These are phyloP conservation scores for Phytophthora agathidicida DNA, from an alignment of 352 stramenopile species.

Conservation along the genomic window DNA sequence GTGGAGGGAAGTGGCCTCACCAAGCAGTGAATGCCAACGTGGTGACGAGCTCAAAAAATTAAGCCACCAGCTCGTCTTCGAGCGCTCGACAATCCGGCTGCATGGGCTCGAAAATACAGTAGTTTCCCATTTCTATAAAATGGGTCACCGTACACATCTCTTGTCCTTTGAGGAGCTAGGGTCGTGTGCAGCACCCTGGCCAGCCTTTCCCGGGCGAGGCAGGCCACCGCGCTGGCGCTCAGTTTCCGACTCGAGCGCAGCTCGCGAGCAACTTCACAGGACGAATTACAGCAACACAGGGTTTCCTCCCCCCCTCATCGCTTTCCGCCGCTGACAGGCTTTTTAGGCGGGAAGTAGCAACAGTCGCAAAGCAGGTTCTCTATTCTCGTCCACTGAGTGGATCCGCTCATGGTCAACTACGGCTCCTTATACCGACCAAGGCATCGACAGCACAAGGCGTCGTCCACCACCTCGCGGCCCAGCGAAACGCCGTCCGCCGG, in stretches of 20 bases:
- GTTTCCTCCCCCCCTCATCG: neutral
- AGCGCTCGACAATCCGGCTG: too few species aligned
- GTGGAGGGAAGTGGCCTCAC: too few species aligned
- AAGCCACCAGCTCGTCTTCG: too few species aligned
- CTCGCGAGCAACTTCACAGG: slow-evolving; percentile 17
- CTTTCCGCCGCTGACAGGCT: slow-evolving; percentile 12
- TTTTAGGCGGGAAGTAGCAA: slow-evolving; percentile 14
- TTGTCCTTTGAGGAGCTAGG: slow-evolving; percentile 20
- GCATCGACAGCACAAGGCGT: slow-evolving; percentile 31
- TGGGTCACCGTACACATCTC: slow-evolving; percentile 20
- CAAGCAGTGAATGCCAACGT: too few species aligned
- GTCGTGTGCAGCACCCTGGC: slow-evolving; percentile 21
- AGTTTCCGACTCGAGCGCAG: slow-evolving; percentile 39
- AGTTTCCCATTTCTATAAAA: slow-evolving; percentile 10
- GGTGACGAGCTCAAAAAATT: too few species aligned
- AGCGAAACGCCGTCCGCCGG: slow-evolving; percentile 27
- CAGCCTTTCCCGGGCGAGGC: slow-evolving; percentile 20
- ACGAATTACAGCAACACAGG: neutral
- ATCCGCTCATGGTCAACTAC: slow-evolving; percentile 40
- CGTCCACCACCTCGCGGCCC: slow-evolving; percentile 20
- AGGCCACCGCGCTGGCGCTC: slow-evolving; percentile 27
- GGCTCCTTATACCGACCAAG: slow-evolving; percentile 39
- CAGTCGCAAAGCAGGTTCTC: slow-evolving; percentile 16
- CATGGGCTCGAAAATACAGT: too few species aligned
- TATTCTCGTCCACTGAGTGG: slow-evolving; percentile 27